A percentile compares a stretch with the other conserved stretches of the same genome.
Conservation (phyloP, 768 basidiomycete species). For the Hygrocybe coccinea region DNA sequence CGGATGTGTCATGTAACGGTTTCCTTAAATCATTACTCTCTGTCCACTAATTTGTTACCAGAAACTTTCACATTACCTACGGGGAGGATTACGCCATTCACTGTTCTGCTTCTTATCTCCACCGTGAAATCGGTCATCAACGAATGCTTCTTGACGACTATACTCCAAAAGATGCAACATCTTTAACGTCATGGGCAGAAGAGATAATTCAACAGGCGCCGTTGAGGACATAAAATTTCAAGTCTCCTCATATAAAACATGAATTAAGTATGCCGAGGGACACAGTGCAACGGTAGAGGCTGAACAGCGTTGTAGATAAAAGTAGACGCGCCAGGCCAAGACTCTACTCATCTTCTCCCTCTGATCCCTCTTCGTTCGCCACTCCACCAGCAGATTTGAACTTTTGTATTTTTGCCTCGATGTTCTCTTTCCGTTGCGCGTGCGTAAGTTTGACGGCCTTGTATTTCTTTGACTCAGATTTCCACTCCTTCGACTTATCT, state of each 20-base stretch:
- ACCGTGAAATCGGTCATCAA: conserved; percentile 37
- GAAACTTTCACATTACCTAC: conserved; percentile 61
- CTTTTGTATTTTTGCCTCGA: conserved; percentile 84
- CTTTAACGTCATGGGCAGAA: conserved; percentile 54
- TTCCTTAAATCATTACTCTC: neutral
- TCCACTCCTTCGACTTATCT: conserved; percentile 90
- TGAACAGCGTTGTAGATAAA: neutral
- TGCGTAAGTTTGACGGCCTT: conserved; percentile 62
- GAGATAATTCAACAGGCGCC: conserved; percentile 42
- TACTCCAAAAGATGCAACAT: conserved; percentile 28
- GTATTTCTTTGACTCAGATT: conserved; percentile 73
- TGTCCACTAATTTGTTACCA: conserved; percentile 22
- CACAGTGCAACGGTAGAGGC: too few relatives aligned
- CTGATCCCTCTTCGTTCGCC: conserved; percentile 43
- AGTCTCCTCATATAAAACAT: neutral
- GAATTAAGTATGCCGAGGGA: too few relatives aligned
- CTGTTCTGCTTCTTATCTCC: conserved; percentile 55
- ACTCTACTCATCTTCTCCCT: conserved; percentile 47
- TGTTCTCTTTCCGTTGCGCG: conserved; percentile 72
- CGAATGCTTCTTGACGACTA: conserved; percentile 38
- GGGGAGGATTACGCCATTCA: conserved; percentile 46
- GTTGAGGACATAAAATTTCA: conserved; percentile 1
- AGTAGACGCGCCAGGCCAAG: neutral
- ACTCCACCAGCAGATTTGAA: conserved; percentile 66
- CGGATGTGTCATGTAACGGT: conserved; percentile 69